A percentile compares a stretch with the other conserved stretches of the same genome.
Conservation (phyloP, 2,329 filamentous ascomycete species). For the Aspergillus aculeatus region DNA sequence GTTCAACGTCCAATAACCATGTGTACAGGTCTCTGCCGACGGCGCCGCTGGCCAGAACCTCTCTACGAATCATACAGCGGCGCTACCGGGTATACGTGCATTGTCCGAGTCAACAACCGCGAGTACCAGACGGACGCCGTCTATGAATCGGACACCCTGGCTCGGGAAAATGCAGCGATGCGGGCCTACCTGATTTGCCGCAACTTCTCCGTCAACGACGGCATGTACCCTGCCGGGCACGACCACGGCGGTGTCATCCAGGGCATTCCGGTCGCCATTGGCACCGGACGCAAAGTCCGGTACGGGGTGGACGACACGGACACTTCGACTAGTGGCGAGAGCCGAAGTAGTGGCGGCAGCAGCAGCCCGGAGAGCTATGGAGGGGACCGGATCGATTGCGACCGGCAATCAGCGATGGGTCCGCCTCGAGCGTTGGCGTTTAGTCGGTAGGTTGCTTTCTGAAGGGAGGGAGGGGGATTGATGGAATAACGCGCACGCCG, state of each 20-base stretch:
- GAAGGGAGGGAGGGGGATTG: background rate
- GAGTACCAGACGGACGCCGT: constrained; percentile 90
- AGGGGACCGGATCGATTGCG: constrained; percentile 22
- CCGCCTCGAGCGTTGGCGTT: constrained; percentile 29
- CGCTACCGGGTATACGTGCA: constrained; percentile 76
- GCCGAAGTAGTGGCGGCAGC: constrained; percentile 53
- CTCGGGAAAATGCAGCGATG: constrained; percentile 91
- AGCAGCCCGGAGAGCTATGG: constrained; percentile 51
- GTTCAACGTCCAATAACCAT: constrained; percentile 22
- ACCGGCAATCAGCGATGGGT: constrained; percentile 19
- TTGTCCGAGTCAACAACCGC: constrained; percentile 91
- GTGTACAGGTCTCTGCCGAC: constrained; percentile 79
- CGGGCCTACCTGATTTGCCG: constrained; percentile 96
- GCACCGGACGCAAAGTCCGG: constrained; percentile 55
- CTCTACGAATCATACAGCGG: constrained; percentile 79
- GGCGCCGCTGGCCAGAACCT: constrained; percentile 90
- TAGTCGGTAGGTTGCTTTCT: constrained; percentile 16
- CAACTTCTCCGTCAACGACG: constrained; percentile 95
- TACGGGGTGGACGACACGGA: constrained; percentile 48
- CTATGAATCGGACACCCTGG: constrained; percentile 77
- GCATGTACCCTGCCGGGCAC: constrained; percentile 68
- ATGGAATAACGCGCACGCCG: no score
- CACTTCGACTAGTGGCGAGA: constrained; percentile 43
- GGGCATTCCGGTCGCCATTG: constrained; percentile 64
- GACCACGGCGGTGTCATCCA: constrained; percentile 57